Conservation (phyloP, 1,284 basidiomycete species). For the Apiotrichum akiyoshidainum region DNA sequence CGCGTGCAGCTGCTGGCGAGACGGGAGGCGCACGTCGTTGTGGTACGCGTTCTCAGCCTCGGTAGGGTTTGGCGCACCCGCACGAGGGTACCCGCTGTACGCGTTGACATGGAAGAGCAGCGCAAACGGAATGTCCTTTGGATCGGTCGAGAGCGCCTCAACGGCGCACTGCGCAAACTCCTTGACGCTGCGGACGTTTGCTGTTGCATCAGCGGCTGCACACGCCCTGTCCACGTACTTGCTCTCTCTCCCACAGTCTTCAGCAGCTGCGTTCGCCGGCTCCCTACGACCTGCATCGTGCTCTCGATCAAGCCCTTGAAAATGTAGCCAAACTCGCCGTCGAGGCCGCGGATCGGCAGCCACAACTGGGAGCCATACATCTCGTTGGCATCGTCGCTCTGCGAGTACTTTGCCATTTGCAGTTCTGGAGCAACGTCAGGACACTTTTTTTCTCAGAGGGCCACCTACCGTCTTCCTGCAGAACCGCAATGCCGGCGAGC, state of each 20-base stretch:
- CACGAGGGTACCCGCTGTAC: neutral
- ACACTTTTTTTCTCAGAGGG: neutral
- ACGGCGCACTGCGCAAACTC: constrained; percentile 43
- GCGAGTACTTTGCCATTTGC: constrained; percentile 11
- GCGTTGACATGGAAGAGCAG: constrained; percentile 26
- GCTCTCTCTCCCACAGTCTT: neutral
- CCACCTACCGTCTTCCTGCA: constrained; percentile 41
- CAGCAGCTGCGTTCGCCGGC: constrained; percentile 34
- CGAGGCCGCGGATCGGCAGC: constrained; percentile 40
- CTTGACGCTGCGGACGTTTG: constrained; percentile 33
- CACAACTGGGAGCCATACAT: constrained; percentile 40
- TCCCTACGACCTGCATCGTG: constrained; percentile 40
- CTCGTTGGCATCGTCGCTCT: constrained; percentile 18
- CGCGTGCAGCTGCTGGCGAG: neutral
- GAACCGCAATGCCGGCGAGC: constrained; percentile 38
- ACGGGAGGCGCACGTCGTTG: neutral
- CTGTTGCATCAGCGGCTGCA: constrained; percentile 2
- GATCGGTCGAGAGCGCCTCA: constrained; percentile 31
- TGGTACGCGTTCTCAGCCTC: too few species aligned
- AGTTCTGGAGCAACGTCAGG: constrained; percentile 31
- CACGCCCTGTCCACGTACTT: neutral
- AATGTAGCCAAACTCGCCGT: constrained; percentile 37
- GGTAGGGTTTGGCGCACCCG: too few species aligned
- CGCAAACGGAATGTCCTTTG: constrained; percentile 44
- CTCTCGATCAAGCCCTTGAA: constrained; percentile 44